Evolutionary conservation across 345 rosid genomes (phyloP), one percentile per base, ranked within the genome.

Genomic region (Draba incana): DNA sequence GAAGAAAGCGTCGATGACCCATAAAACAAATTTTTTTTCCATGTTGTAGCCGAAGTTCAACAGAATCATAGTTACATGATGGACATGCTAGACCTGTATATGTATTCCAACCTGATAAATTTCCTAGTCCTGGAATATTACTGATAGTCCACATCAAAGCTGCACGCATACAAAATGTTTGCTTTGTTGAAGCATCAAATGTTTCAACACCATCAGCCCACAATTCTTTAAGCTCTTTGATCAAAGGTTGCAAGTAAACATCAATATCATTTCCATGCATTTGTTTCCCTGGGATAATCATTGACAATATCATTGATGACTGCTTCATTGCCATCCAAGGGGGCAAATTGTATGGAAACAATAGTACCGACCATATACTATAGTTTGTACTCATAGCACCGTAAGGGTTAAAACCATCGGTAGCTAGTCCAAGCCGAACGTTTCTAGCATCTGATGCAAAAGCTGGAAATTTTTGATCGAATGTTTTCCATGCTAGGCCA

Each of bases 391-490:
- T 60, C 51, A 60, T 43, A 1, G 23, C 3, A 42, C 64, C 51
- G 27, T 12, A 59, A n/a, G 64, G 50, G 15, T 59, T 59, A 9
- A 25, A 59, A 12, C 38, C 23, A n/a, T 60, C 24, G 12, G n/a
- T 13, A 0, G 25, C 25, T 3, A 43, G 27, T 8, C 62, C 10
- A 10, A 57, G 16, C 20, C 47, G 8, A 2, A 57, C 45, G 23
- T 38, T 57, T 38, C 62, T 57, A 8, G 8, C 23, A 1, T 42
- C 50, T 3, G 3, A 6, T 42, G 50, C 9, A 43, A 42, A 59
- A 2, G 7, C 4, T 0, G 24, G 64, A 27, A 24, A n/a, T 6
- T 5, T 10, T 7, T 12, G 37, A 60, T 60, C 38, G 43, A 43
- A 60, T 43, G 8, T 16, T 9, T 60, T 46, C 24, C 50, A 46